phyloP scores from a whole-genome alignment of 2,329 filamentous ascomycete species.

The Berkeleyomyces basicola region DNA sequence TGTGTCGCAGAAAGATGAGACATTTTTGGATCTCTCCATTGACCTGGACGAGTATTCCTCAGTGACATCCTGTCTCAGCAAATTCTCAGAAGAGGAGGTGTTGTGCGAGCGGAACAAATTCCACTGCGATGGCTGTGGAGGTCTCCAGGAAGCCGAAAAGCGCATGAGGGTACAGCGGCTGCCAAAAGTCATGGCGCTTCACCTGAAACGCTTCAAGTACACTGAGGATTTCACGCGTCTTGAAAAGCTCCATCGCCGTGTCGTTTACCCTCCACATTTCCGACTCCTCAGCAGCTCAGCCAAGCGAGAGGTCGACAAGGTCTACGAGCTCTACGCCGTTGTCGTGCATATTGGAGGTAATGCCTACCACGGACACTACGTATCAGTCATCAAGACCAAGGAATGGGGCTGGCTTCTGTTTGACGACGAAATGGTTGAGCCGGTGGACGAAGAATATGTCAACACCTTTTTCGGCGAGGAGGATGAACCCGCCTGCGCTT shows the following conservation, averaged over 20 bases:
- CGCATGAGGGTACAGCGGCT: conserved; percentile 97
- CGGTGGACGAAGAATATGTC: conserved; percentile 91
- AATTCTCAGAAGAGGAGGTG: conserved; percentile 98
- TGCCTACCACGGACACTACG: conserved; percentile 94
- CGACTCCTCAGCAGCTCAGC: conserved; percentile 96
- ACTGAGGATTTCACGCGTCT: conserved; percentile 86
- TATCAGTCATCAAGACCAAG: conserved; percentile 93
- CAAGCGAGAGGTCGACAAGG: conserved; percentile 83
- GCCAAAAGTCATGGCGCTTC: conserved; percentile 78
- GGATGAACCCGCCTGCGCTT: conserved; percentile 79
- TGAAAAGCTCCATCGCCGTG: conserved; percentile 91
- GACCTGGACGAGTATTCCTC: conserved; percentile 91
- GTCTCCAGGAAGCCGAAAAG: conserved; percentile 93
- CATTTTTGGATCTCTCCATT: conserved; percentile 88
- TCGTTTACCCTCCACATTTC: conserved; percentile 92
- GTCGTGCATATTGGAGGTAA: conserved; percentile 95
- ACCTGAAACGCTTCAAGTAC: conserved; percentile 96
- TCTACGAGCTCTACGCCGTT: conserved; percentile 94
- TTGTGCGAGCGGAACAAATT: conserved; percentile 97
- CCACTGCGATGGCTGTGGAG: conserved; percentile 93
- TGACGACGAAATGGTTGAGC: conserved; percentile 96
- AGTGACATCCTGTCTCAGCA: conserved; percentile 83
- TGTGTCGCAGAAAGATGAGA: conserved; percentile 84
- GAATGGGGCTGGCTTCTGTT: conserved; percentile 93
- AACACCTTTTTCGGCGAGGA: conserved; percentile 94